These are phyloP conservation scores for Schoenoplectus tabernaemontani DNA, from an alignment of 202 grass and related monocot species.

Conservation along the genomic window DNA sequence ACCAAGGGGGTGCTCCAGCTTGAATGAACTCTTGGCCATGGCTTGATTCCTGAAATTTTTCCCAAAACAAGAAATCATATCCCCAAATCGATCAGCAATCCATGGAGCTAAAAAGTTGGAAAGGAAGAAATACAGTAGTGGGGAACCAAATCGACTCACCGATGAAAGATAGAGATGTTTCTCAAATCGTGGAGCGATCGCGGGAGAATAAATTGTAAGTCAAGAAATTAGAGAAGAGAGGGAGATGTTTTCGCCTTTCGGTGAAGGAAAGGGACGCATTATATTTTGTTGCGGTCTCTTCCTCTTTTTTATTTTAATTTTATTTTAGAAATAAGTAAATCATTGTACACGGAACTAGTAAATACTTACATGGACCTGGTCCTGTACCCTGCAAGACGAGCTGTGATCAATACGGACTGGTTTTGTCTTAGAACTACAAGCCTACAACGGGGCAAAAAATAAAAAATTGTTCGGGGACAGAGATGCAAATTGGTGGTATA, in stretches of 20 bases:
- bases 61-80: slow-evolving; percentile 25
- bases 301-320: not conserved
- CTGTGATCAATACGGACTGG: no score
- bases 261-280: slow-evolving; percentile 9
- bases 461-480: no score
- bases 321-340: not conserved
- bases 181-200: not conserved
- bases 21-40: slow-evolving; percentile 83
- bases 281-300: not conserved
- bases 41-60: slow-evolving; percentile 12
- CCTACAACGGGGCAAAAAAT: no score
- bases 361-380: not conserved
- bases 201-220: slow-evolving; percentile 10
- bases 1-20: slow-evolving; percentile 67
- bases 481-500: no score
- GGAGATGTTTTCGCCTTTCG: not conserved
- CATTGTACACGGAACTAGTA: not conserved
- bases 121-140: not conserved
- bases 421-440: no score
- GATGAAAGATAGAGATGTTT: slow-evolving; percentile 9
- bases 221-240: not conserved
- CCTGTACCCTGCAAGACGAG: not conserved
- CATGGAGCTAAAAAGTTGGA: not conserved
- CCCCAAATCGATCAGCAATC: slow-evolving; percentile 19
- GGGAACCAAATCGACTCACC: slow-evolving; percentile 5